Base-by-base conservation (phyloP, 2,329 filamentous ascomycete species). In the Juglanconis oblonga region DNA sequence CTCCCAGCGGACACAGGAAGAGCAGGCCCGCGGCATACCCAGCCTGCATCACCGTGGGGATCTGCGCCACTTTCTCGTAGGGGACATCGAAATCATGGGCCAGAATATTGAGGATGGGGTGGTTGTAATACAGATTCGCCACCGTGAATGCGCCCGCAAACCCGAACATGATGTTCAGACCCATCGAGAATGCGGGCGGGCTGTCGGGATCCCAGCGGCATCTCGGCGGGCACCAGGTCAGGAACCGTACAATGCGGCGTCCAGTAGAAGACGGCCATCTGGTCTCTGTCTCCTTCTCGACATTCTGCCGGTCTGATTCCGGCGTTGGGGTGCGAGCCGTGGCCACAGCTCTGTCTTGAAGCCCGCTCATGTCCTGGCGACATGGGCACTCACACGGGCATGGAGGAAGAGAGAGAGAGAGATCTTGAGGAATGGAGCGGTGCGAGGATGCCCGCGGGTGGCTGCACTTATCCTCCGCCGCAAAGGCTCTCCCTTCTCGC, bases 111-210 rank as follows among this genome's bases (percentile, higher is more conserved):
- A 92, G 76, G 50, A 92, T 89, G 0, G 89, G 89, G 66, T 92
- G 88, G 57, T 81, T 89, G 72, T 92, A 92, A 73, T 92, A 92
- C 3, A 92, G 76, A 66, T 92, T 92, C 32, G 89, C 88, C 14
- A 92, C 89, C 1, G 87, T 89, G 65, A 90, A 52, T n/a, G 49
- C 49, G 14, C 33, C 49, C 29, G 49, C 9, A n/a, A 40, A 52
- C 11, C 14, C 49, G 17, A 52, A 52, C 5, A 52, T 31, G 9
- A 52, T 24, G 32, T 40, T 36, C 4, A 52, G 13, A 7, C 2
- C 31, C 49, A 36, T 14, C 10, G 32, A 36, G 32, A 52, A 52
- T 29, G 36, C 2, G 1, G 49, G 49, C 3, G 49, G 49, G n/a
- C 38, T 36, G 2, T 52, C 49, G 8, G 49, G 49, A 24, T 52